Evolutionary conservation across 2,329 filamentous ascomycete genomes (phyloP), one percentile per base, ranked within the genome.

Genomic region (Shiraia bambusicola): DNA sequence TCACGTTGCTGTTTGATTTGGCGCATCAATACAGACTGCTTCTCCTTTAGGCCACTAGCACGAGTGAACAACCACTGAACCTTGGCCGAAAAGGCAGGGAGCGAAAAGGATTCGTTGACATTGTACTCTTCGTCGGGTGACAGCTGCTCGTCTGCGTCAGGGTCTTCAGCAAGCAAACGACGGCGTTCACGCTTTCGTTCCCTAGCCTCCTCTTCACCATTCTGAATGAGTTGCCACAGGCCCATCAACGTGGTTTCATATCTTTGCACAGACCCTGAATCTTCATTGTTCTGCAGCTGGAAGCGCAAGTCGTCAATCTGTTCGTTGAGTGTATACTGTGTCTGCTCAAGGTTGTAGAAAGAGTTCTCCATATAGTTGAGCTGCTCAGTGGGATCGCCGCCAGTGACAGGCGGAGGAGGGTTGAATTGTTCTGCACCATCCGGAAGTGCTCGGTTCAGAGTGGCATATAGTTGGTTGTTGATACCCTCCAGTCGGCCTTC

Each of bases 1-100:
- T 95, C 89, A 44, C 91, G 86, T 70, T 97, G 92, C 65, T 97
- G 91, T 71, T 95, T 92, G 59, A 96, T 92, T 66, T 97, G 91
- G 30, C 90, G 83, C 59, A 92, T 86, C 7, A 97, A 77, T 15
- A 95, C 91, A 34, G 83, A 82, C 65, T 95, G 94, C 64, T 97
- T 91, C 56, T 95, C 88, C 48, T 88, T 84, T 26, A 96, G 74
- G 14, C 81, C 81, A 13, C 84, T 86, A n/a, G 88, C 81, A 44
- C 88, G 86, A 28, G 78, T 76, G 61, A 90, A 88, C 4, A 96
- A 73, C 71, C 83, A 86, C 58, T 90, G 85, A 1, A 97, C 83
- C 59, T 88, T 88, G 7, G 80, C 74, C 12, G 83, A 85, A 65
- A 97, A 94, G 14, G 84, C 87, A 15, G 79, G 75, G 3, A 95